Evolutionary conservation across 768 basidiomycete species (phyloP), one percentile per base, ranked within the genome.

Genomic region (Lactarius indigo): DNA sequence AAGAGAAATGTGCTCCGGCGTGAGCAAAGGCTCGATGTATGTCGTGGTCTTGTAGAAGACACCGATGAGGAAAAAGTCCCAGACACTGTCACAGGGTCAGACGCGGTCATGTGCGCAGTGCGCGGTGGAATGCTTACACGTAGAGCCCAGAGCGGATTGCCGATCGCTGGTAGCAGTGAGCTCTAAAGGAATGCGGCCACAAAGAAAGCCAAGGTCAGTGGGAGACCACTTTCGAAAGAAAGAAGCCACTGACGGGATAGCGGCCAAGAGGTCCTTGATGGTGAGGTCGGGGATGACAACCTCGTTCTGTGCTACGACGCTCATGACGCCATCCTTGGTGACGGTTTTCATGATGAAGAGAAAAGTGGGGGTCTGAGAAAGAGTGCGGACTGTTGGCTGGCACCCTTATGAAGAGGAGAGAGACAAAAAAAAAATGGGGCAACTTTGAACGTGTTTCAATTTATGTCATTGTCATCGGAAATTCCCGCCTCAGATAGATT

Each of bases 161-260:
- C 0, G 93, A 96, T 67, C 96, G 91, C 80, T 96, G 82, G 79
- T 88, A 93, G 81, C 96, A 98, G 78, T 94, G 94, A 10, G 89
- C 70, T 17, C 91, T 92, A 68, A 33, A 64, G 18, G 50, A 2
- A 50, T 50, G 10, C 20, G 42, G 12, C 23, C 42, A 65, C 64
- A 62, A 61, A 18, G 17, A 3, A 41, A n/a, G 55, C 17, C 35
- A 13, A 50, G 3, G 26, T 50, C n/a, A 54, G 59, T 47, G 35
- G 31, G 41, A 15, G 61, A 5, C 1, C 1, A 26, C 28, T 18
- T 35, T 13, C 4, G 35, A 57, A 69, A 52, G 64, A 50, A 23
- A 7, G 63, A 44, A 68, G 54, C n/a, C 35, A 83, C 89, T 69
- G 73, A 92, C 86, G 95, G 95, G 74, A 97, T 95, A 20, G 83